Evolutionary conservation across 352 stramenopile species (phyloP).

Genomic region (Globisporangium echinulatum): DNA sequence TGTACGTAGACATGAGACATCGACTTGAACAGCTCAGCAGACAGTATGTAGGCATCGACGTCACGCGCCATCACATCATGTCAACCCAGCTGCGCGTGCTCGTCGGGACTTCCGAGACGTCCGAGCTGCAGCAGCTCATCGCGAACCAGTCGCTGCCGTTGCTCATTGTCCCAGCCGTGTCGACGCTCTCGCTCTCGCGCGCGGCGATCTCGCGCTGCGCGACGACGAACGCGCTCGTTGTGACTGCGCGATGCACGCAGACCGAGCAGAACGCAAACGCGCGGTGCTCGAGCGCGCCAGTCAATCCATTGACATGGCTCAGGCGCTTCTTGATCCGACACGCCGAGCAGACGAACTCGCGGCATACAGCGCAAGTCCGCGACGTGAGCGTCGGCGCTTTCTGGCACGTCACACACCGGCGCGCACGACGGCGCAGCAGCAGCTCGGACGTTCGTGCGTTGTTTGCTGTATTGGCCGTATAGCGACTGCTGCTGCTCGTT

Average conservation of each 20-base stretch:
- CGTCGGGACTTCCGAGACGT: background rate
- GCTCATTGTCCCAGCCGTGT: conserved; percentile 1
- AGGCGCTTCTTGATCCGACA: conserved; percentile 23
- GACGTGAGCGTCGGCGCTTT: background rate
- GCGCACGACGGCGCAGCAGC: conserved; percentile 1
- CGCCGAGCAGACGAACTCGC: conserved; percentile 17
- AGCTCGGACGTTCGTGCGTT: background rate
- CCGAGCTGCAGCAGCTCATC: background rate
- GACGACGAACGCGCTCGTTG: conserved; percentile 14
- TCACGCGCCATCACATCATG: background rate
- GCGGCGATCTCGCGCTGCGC: conserved; percentile 17
- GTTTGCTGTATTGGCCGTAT: background rate
- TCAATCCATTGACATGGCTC: conserved; percentile 10
- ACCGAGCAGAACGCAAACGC: conserved; percentile 17
- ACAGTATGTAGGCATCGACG: too few relatives aligned
- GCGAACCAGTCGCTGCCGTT: background rate
- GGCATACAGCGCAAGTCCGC: conserved; percentile 17
- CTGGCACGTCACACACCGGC: conserved; percentile 4
- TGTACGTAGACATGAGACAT: too few relatives aligned
- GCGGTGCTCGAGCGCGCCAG: conserved; percentile 13
- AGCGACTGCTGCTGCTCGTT: background rate
- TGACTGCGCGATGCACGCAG: conserved; percentile 16
- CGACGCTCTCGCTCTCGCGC: background rate
- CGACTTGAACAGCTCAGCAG: too few relatives aligned
- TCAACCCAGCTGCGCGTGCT: background rate